Percentiles rank a stretch among this genome's conserved stretches.
Conservation (phyloP, 805 yeast species). For the Pichia heedii region DNA sequence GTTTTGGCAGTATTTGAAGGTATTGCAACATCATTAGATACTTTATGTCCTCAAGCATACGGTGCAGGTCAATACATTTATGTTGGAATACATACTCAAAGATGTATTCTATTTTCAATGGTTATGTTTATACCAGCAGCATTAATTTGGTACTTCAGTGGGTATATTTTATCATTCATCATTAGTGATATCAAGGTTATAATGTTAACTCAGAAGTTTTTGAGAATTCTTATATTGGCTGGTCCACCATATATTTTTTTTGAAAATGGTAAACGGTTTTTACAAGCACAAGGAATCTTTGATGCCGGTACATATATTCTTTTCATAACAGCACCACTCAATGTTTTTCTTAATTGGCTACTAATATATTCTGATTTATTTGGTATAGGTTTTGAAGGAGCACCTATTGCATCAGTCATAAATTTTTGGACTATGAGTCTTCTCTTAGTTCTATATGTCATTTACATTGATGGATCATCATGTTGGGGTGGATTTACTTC, state of each 20-base stretch:
- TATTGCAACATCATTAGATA: slow-evolving; percentile 64
- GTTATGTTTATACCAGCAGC: slow-evolving; percentile 51
- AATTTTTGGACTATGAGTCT: slow-evolving; percentile 65
- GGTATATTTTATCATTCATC: slow-evolving; percentile 34
- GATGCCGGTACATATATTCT: slow-evolving; percentile 70
- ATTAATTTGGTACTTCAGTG: slow-evolving; percentile 55
- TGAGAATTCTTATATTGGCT: slow-evolving; percentile 51
- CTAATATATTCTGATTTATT: slow-evolving; percentile 46
- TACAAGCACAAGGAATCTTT: slow-evolving; percentile 73
- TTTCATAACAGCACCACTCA: slow-evolving; percentile 61
- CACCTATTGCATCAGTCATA: slow-evolving; percentile 64
- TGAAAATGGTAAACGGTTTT: slow-evolving; percentile 63
- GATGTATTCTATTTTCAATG: slow-evolving; percentile 59
- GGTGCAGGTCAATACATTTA: slow-evolving; percentile 55
- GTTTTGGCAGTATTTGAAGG: slow-evolving; percentile 70
- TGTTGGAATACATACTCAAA: slow-evolving; percentile 60
- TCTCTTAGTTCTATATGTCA: slow-evolving; percentile 45
- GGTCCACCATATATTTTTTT: slow-evolving; percentile 64
- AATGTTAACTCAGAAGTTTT: slow-evolving; percentile 47
- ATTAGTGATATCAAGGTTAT: slow-evolving; percentile 39
- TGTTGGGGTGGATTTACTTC: slow-evolving; percentile 61
- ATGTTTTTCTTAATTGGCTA: slow-evolving; percentile 54
- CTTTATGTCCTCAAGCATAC: slow-evolving; percentile 72
- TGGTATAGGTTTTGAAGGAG: slow-evolving; percentile 71
- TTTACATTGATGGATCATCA: slow-evolving; percentile 50